Conservation (phyloP, 768 basidiomycete genomes). For the Hypholoma fasciculare region DNA sequence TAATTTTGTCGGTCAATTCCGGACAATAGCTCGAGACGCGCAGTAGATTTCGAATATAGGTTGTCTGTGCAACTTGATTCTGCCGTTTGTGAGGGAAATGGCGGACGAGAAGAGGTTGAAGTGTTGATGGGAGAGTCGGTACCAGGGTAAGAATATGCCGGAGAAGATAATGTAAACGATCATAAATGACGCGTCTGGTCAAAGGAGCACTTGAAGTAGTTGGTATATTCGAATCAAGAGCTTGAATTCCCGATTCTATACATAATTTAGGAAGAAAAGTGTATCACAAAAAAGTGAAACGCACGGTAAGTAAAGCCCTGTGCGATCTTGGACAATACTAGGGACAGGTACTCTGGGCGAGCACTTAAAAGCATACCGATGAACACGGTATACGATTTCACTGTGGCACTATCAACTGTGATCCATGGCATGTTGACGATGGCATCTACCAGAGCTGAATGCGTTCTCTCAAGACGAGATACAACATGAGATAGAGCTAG, state of each 20-base stretch:
- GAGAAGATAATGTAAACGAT: slow-evolving; percentile 85
- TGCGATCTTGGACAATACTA: slow-evolving; percentile 79
- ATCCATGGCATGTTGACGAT: slow-evolving; percentile 91
- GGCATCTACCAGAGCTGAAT: slow-evolving; percentile 81
- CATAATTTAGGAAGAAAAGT: slow-evolving; percentile 7
- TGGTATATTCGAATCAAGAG: slow-evolving; percentile 53
- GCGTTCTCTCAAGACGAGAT: slow-evolving; percentile 81
- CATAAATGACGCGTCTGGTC: slow-evolving; percentile 82
- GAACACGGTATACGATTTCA: slow-evolving; percentile 87
- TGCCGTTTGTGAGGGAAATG: slow-evolving; percentile 96
- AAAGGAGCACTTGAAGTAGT: slow-evolving; percentile 70
- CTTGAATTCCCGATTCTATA: slow-evolving; percentile 72
- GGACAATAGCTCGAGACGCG: slow-evolving; percentile 85
- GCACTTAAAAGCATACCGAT: slow-evolving; percentile 91
- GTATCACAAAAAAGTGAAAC: slow-evolving; percentile 28
- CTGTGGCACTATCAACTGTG: slow-evolving; percentile 81
- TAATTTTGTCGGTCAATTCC: slow-evolving; percentile 79
- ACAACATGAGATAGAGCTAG: slow-evolving; percentile 90
- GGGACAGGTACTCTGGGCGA: slow-evolving; percentile 85
- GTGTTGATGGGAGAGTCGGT: slow-evolving; percentile 85
- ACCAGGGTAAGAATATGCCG: slow-evolving; percentile 85
- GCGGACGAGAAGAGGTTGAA: slow-evolving; percentile 81
- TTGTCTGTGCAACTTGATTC: slow-evolving; percentile 72
- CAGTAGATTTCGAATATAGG: slow-evolving; percentile 90
- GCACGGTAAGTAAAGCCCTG: slow-evolving; percentile 88